Percentiles rank a stretch among this genome's conserved stretches.
Conservation (phyloP, 208 protist species). For the Acanthamoeba triangularis region DNA sequence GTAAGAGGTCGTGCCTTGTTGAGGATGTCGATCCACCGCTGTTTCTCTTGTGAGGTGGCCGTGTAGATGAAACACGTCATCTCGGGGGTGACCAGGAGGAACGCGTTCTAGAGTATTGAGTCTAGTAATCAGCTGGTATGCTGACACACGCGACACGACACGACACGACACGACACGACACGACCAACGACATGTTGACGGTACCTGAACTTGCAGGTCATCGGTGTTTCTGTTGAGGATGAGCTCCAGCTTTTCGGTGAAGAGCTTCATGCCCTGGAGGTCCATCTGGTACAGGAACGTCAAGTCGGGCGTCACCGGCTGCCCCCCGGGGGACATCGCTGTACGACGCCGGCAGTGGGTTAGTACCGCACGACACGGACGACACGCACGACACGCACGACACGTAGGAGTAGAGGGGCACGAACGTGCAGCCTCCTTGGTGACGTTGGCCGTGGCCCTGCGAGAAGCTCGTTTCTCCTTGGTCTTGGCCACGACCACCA, state of each 20-base stretch:
- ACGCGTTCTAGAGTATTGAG: not conserved
- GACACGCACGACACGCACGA: not conserved
- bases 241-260: slow-evolving; percentile 59
- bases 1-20: not conserved
- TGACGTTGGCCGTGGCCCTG: not conserved
- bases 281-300: slow-evolving; percentile 48
- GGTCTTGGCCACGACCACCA: not conserved
- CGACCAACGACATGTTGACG: not conserved
- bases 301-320: not conserved
- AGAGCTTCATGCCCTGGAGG: slow-evolving; percentile 28
- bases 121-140: not conserved
- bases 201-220: not conserved
- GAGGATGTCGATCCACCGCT: slow-evolving; percentile 3
- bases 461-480: not conserved
- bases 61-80: slow-evolving; percentile 53
- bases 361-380: not conserved
- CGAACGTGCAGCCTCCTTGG: slow-evolving; percentile 5
- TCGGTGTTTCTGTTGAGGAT: slow-evolving; percentile 26
- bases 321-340: not conserved
- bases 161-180: not conserved
- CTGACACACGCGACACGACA: not conserved
- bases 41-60: not conserved
- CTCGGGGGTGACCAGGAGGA: slow-evolving; percentile 21
- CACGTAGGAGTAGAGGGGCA: not conserved
- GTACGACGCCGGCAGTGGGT: not conserved